Evolutionary conservation across 352 stramenopile genomes (phyloP), one percentile per base, ranked within the genome.

Genomic region (Phytophthora megakarya): DNA sequence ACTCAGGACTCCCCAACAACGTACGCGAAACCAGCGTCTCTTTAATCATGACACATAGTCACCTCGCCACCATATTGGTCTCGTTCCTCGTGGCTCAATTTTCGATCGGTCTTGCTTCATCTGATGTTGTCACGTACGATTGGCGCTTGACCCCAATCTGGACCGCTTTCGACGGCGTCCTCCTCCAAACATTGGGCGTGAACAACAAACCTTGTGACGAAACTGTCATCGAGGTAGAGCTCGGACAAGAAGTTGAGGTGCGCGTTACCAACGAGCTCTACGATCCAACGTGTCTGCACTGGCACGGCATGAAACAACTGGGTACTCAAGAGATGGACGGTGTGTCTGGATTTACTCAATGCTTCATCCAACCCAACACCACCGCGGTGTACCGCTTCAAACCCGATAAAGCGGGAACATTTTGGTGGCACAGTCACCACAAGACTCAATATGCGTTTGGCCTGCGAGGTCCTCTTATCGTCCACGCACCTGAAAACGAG

Each of bases 391-490:
- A 79, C 50, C 53, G 49, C 18, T 75, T 76, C 58, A 73, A 50
- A n/a, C 67, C 63, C 1, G 57, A 69, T 32, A 66, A 71, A 32
- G 52, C 67, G 7, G 71, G 71, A 2, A 71, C 42, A 0, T 74
- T 73, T 33, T 79, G 71, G 71, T 79, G 67, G 67, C 67, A 79
- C 50, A 71, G 63, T 15, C 71, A 79, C 28, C 57, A 76, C 30
- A 60, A 54, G 12, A 67, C 67, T 0, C 64, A 79, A 51, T 79
- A 76, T 39, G 58, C 67, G 0, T 72, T 71, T 18, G 67, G 67
- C 12, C 60, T 79, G 3, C 64, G 59, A 18, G 72, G 67, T 15
- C 67, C 71, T 22, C 51, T 79, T 5, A 66, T 79, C 23, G 65
- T 76, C 2, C 59, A 76, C 25, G 50, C 55, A 8, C 61, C 64